A percentile compares a stretch with the other conserved stretches of the same genome.
Evolutionary conservation across 2,329 filamentous ascomycete genomes (phyloP).

Genomic region (Talaromyces verruculosus): DNA sequence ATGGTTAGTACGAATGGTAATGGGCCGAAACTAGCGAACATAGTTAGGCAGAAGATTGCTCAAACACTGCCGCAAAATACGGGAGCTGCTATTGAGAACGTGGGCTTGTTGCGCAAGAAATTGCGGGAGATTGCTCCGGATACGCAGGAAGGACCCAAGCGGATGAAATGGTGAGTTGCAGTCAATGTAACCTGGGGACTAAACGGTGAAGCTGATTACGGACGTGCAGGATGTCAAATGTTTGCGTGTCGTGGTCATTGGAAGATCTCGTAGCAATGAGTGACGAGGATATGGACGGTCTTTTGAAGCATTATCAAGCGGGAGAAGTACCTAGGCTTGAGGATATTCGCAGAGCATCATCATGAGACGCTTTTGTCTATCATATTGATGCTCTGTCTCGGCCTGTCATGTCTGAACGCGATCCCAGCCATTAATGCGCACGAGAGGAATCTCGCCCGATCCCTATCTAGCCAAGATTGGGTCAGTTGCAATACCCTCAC

Average conservation of each 20-base stretch:
- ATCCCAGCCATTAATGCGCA: too few relatives aligned
- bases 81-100: conserved; percentile 79
- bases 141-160: conserved; percentile 72
- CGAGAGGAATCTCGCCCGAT: neutral
- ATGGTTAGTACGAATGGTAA: conserved; percentile 99
- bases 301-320: conserved; percentile 71
- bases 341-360: conserved; percentile 31
- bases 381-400: too few relatives aligned
- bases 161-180: conserved; percentile 74
- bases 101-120: conserved; percentile 76
- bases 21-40: conserved; percentile 84
- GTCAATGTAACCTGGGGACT: neutral
- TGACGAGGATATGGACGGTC: conserved; percentile 77
- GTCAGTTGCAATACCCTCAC: neutral
- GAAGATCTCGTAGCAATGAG: conserved; percentile 81
- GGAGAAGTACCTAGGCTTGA: conserved; percentile 41
- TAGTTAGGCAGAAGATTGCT: conserved; percentile 81
- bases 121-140: conserved; percentile 74
- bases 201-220: conserved; percentile 25
- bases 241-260: conserved; percentile 83
- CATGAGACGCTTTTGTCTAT: neutral
- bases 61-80: conserved; percentile 71
- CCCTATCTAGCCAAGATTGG: neutral
- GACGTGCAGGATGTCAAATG: conserved; percentile 73
- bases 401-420: too few relatives aligned